Conservation (phyloP, 2,329 filamentous ascomycete genomes). For the Leptographium procerum region DNA sequence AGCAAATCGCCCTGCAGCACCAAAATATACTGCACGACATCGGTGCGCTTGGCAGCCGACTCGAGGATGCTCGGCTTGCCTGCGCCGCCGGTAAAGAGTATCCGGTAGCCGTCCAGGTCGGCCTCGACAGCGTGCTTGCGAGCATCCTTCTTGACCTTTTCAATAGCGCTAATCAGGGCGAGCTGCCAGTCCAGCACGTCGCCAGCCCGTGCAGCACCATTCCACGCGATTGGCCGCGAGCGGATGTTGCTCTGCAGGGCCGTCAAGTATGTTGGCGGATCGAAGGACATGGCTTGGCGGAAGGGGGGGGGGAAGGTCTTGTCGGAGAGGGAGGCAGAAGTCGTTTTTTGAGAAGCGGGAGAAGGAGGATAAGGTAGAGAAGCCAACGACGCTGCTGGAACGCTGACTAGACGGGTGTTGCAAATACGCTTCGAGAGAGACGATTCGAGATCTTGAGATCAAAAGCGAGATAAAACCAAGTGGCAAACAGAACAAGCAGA, state of each 20-base stretch:
- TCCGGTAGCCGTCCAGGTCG: conserved; percentile 69
- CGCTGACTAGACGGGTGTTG: background rate
- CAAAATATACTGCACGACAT: conserved; percentile 91
- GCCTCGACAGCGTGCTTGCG: conserved; percentile 70
- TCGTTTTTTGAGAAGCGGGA: too few relatives aligned
- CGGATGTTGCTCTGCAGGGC: conserved; percentile 96
- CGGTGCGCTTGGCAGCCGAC: conserved; percentile 70
- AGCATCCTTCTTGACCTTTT: conserved; percentile 90
- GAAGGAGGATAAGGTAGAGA: background rate
- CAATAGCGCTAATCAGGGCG: conserved; percentile 89
- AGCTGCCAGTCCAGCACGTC: conserved; percentile 90
- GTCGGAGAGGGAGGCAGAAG: conserved; percentile 3
- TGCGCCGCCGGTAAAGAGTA: conserved; percentile 68
- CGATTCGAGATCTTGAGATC: too few relatives aligned
- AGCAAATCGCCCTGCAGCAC: conserved; percentile 82
- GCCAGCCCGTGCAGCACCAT: conserved; percentile 85
- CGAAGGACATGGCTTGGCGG: conserved; percentile 63
- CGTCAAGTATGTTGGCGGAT: conserved; percentile 73
- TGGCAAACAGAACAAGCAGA: background rate
- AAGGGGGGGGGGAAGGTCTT: background rate
- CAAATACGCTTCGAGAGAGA: too few relatives aligned
- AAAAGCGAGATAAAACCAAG: too few relatives aligned
- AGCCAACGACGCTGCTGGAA: background rate
- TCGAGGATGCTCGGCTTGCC: conserved; percentile 67
- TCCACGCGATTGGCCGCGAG: conserved; percentile 91